Conservation (phyloP, 768 basidiomycete genomes). For the Suillus hirtellus region DNA sequence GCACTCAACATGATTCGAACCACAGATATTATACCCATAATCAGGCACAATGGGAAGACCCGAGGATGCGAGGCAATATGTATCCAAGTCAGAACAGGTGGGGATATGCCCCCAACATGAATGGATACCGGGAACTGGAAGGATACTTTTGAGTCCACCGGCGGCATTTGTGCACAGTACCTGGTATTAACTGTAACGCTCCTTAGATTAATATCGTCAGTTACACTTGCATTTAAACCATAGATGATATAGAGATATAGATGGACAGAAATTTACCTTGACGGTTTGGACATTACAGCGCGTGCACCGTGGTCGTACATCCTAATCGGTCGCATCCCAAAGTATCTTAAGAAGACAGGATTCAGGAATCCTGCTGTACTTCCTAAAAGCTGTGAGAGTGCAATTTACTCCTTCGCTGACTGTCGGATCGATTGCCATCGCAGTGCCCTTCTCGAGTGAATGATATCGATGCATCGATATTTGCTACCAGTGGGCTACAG, state of each 20-base stretch:
- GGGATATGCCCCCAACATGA: not conserved
- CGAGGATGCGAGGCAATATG: not conserved
- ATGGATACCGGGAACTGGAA: not conserved
- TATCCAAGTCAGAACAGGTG: not conserved
- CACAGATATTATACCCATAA: not conserved
- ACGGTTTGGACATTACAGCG: not conserved
- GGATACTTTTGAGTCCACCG: not conserved
- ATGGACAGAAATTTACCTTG: not conserved
- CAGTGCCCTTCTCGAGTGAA: not conserved
- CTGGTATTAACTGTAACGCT: not conserved
- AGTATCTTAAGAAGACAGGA: not conserved
- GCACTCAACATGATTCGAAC: not conserved
- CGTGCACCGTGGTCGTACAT: too few relatives aligned
- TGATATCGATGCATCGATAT: not conserved
- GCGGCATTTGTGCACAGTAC: not conserved
- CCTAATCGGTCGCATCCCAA: not conserved
- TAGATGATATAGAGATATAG: not conserved
- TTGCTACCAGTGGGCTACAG: not conserved
- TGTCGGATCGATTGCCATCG: not conserved
- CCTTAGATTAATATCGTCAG: not conserved
- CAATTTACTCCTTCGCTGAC: not conserved
- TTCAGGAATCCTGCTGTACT: not conserved
- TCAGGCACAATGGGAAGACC: not conserved
- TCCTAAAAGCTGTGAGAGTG: not conserved
- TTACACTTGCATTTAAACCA: not conserved